Base-by-base conservation (phyloP, 306 rosid species). In the Hylodesmum podocarpum region DNA sequence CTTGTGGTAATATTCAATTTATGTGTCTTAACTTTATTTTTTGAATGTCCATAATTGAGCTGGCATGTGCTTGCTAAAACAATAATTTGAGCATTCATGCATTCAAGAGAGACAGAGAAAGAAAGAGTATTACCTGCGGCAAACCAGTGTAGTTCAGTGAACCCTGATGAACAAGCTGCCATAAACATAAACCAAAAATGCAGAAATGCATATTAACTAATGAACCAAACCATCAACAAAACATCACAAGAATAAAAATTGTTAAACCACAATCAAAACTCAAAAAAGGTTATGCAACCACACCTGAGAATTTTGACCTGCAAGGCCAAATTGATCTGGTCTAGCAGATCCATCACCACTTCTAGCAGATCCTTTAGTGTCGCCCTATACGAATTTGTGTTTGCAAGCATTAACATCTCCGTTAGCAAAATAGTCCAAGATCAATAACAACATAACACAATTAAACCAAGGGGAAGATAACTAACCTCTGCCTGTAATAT, bases 301-400 rank as follows among this genome's bases (percentile, higher is more conserved):
- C n/a, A 85, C 98, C 98, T 93, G 97, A 49, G 88, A 62, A 84
- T 86, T 93, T 80, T 88, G 96, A 43, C 75, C 88, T 66, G 86
- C 78, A 80, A 81, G 69, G 53, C 83, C 87, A 63, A 84, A 89
- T 34, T 82, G 84, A 66, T 88, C 94, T 76, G 91, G 84, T 83
- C 88, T 91, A 50, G 59, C 81, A 81, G 98, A 88, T 28, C 90
- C 88, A 73, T 91, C 97, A 67, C 94, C 90, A 73, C 89, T 84
- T 85, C 98, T 91, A 15, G 86, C 85, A 82, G 96, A 74, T 49
- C 97, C 98, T 84, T 91, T 93, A 44, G 91, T 86, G 78, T 93
- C 98, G 72, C 97, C 96, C 98, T 93, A 83, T 24, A 64, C 77
- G 59, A 81, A 82, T 80, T 82, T 59, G 79, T 41, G 80, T 77